Base-by-base conservation (phyloP, 73 alveolate species). In the Durusdinium trenchii region DNA sequence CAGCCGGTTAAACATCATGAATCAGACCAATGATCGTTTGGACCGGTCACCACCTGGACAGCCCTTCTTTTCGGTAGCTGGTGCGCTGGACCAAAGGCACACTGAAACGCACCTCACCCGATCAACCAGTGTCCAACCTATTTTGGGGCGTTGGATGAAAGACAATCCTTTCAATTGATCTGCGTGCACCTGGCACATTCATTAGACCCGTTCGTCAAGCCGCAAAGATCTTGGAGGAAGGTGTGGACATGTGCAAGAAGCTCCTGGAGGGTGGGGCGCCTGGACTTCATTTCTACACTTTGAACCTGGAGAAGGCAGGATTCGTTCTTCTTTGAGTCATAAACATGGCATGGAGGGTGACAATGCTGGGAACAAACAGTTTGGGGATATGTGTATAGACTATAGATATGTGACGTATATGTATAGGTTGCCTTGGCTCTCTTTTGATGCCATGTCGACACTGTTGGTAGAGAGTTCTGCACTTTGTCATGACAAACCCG, bases 251-350 rank as follows among this genome's bases (percentile, higher is more conserved):
- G 97, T 91, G 97, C 97, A 30, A 47, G 76, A 69, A 64, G 86
- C 95, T 99, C 16, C 93, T 99, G 73, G 99, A 99, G 48, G 86
- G 99, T 43, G 99, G 99, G 10, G 97, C 96, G 38, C 99, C 99
- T 18, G 99, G 99, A 86, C 79, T 99, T 71, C 99, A 99, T 89
- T 99, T 99, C 98, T 99, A 99, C 98, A 99, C 99, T 79, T 93
- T 99, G 96, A 99, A 99, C 99, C 86, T 99, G 67, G 99, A 99
- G 98, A 99, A 94, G 64, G 99, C 99, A 14, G 99, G 92, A 7
- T 86, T 28, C n/a, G n/a, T n/a, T n/a, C n/a, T n/a, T n/a, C n/a
- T n/a, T n/a, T n/a, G n/a, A n/a, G n/a, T n/a, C n/a, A n/a, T n/a
- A n/a, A n/a, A n/a, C n/a, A n/a, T n/a, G n/a, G n/a, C n/a, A n/a